Evolutionary conservation across 805 yeast genomes (phyloP).

Genomic region (Nakazawaea ambrosiae): DNA sequence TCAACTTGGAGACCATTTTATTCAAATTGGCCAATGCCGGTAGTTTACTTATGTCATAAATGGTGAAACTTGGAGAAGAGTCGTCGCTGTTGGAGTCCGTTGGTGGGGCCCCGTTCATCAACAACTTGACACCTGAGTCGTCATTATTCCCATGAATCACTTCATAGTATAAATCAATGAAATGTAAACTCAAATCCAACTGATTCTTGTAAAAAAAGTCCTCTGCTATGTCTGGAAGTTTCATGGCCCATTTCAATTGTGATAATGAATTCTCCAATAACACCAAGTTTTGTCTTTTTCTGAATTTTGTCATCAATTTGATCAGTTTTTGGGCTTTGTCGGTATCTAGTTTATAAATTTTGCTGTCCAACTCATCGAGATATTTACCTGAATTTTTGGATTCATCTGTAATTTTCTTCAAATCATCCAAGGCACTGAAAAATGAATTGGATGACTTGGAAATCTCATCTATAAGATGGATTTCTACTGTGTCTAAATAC

Average conservation of each 20-base stretch:
- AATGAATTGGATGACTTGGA: slow-evolving; percentile 80
- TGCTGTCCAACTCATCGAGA: slow-evolving; percentile 36
- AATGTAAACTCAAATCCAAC: slow-evolving; percentile 47
- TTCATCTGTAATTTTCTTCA: slow-evolving; percentile 53
- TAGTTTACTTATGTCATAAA: slow-evolving; percentile 34
- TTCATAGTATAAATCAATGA: slow-evolving; percentile 48
- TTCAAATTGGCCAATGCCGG: slow-evolving; percentile 45
- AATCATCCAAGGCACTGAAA: slow-evolving; percentile 76
- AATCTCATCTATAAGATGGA: slow-evolving; percentile 73
- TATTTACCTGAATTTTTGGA: slow-evolving; percentile 44
- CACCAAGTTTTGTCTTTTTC: slow-evolving; percentile 52
- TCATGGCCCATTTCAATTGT: slow-evolving; percentile 42
- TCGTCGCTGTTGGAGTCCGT: too few species aligned
- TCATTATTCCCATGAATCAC: slow-evolving; percentile 47
- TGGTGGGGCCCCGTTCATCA: not conserved
- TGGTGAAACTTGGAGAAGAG: too few species aligned
- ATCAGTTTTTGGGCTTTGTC: slow-evolving; percentile 46
- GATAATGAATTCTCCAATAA: slow-evolving; percentile 54
- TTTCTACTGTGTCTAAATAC: slow-evolving; percentile 80
- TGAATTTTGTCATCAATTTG: slow-evolving; percentile 39
- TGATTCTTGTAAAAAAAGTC: slow-evolving; percentile 35
- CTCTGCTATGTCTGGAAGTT: slow-evolving; percentile 44
- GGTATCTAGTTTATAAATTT: slow-evolving; percentile 38
- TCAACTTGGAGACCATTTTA: slow-evolving; percentile 46
- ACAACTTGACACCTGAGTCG: slow-evolving; percentile 1